Conservation (phyloP, 2,329 filamentous ascomycete species). For the Xylaria sp. region DNA sequence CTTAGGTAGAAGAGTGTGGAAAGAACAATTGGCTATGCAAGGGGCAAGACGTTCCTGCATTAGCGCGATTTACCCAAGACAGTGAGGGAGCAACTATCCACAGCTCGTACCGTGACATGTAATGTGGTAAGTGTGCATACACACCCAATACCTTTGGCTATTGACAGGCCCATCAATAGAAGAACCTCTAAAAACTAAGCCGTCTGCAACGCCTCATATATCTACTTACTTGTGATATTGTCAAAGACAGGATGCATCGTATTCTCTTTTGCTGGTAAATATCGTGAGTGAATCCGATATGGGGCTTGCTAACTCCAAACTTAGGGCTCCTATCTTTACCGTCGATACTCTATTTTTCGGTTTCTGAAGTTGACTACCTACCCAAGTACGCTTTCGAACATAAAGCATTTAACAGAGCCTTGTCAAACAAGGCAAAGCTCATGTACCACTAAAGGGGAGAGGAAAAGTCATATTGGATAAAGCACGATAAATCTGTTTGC, state of each 20-base stretch:
- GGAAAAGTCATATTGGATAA: background rate
- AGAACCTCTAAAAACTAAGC: no score
- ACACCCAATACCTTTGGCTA: no score
- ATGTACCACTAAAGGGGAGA: background rate
- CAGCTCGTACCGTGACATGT: background rate
- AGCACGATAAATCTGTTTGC: background rate
- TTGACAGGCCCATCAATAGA: no score
- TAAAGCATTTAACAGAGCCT: background rate
- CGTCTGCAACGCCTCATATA: no score
- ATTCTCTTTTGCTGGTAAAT: no score
- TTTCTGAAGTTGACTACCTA: background rate
- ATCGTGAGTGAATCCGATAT: background rate
- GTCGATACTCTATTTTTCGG: background rate
- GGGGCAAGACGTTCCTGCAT: conserved; percentile 47
- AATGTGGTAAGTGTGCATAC: background rate
- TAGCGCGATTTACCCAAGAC: conserved; percentile 38
- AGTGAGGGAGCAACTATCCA: background rate
- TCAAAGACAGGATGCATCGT: no score
- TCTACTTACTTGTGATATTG: no score
- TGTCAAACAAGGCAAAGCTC: background rate
- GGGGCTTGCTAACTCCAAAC: background rate
- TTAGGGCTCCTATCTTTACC: background rate
- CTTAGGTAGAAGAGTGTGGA: background rate
- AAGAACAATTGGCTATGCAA: conserved; percentile 25
- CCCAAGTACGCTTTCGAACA: background rate